These are phyloP conservation scores for Cryptosporidium tyzzeri DNA, from an alignment of 169 alveolate genomes.

Conservation along the genomic window DNA sequence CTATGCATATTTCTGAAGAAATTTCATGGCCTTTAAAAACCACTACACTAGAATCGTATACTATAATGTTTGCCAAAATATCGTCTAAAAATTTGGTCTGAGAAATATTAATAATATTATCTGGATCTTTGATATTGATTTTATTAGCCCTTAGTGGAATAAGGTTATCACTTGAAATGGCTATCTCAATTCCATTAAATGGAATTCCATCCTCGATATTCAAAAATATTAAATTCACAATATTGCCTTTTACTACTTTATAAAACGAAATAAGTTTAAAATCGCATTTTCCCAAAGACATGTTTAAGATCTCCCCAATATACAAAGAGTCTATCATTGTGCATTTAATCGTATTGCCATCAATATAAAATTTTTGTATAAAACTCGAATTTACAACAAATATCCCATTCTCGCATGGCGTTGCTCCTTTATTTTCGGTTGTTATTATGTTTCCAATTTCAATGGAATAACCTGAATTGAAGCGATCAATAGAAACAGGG, in stretches of 20 bases:
- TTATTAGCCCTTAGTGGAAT: not conserved
- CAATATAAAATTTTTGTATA: conserved; percentile 16
- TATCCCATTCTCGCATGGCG: not conserved
- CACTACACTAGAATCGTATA: not conserved
- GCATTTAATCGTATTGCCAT: not conserved
- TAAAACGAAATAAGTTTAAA: not conserved
- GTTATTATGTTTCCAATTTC: conserved; percentile 12
- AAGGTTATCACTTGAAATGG: conserved; percentile 23
- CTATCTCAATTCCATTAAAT: conserved; percentile 3
- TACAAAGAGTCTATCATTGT: conserved; percentile 7
- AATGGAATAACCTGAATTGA: not conserved
- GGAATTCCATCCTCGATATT: not conserved
- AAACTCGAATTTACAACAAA: not conserved
- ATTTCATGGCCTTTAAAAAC: not conserved
- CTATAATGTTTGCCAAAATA: not conserved
- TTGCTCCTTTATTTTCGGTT: not conserved
- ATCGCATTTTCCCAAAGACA: not conserved
- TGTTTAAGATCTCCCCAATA: not conserved
- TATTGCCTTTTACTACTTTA: not conserved
- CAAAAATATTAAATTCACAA: not conserved
- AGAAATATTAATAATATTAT: conserved; percentile 10
- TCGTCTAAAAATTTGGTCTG: not conserved
- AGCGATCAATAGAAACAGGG: not conserved
- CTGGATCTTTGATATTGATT: not conserved
- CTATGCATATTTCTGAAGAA: not conserved